phyloP scores from a whole-genome alignment of 352 stramenopile genomes.

The Phytopythium vexans region DNA sequence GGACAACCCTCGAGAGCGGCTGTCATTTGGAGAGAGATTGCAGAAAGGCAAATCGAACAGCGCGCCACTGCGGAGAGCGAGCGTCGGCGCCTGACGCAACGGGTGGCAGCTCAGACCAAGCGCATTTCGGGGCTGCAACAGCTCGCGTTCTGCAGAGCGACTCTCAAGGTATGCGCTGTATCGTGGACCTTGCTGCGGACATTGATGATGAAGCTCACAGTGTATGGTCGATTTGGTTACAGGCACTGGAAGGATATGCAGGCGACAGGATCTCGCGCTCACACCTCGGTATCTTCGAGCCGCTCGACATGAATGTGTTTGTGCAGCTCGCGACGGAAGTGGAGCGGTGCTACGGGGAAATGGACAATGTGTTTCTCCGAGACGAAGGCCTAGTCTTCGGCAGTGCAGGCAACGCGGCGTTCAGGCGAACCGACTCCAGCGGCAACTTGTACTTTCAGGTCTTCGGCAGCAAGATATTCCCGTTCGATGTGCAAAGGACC shows the following conservation, averaged over 20 bases:
- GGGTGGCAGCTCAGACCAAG: slow-evolving; percentile 5
- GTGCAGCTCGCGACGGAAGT: too few species aligned
- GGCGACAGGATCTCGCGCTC: too few species aligned
- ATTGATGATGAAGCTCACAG: neutral
- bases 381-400: neutral
- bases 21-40: slow-evolving; percentile 10
- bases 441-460: slow-evolving; percentile 6
- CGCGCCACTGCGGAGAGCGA: slow-evolving; percentile 9
- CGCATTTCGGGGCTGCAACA: slow-evolving; percentile 9
- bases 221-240: slow-evolving; percentile 7
- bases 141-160: slow-evolving; percentile 2
- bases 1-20: neutral
- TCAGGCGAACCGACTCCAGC: neutral
- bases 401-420: neutral
- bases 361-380: neutral
- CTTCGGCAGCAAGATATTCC: slow-evolving; percentile 8
- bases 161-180: slow-evolving; percentile 3
- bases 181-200: neutral
- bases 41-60: slow-evolving; percentile 10
- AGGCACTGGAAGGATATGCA: too few species aligned
- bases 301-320: too few species aligned
- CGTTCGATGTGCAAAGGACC: slow-evolving; percentile 3
- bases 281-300: too few species aligned
- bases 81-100: slow-evolving; percentile 5
- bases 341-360: neutral